Evolutionary conservation across 2,329 filamentous ascomycete genomes (phyloP), one percentile per base, ranked within the genome.

Genomic region (Metarhizium sp.): DNA sequence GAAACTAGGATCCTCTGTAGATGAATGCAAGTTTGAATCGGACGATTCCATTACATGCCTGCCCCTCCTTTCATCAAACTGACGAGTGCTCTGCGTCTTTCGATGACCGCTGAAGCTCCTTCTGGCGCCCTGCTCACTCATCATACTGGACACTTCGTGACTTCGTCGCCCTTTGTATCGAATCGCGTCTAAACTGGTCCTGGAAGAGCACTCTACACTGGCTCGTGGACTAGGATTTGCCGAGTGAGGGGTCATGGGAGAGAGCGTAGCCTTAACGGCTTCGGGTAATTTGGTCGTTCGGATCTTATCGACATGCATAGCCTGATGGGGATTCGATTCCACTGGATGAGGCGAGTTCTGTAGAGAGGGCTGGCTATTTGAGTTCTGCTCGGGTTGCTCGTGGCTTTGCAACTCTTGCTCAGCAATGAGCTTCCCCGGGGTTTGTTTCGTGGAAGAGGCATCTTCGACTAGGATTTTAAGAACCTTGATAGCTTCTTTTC

Each of bases 401-500:
- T 49, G 25, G 59, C 50, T 48, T 11, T 56, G 55, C 2, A 57
- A 55, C 4, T 59, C 55, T n/a, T 60, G 58, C 25, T 57, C 53
- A 2, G 58, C 59, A 13, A 61, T 54, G 2, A 58, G 53, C 43
- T 65, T 64, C 4, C 59, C 65, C 10, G 59, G 58, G 0, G 64
- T 62, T 36, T 62, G 62, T 30, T 50, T 76, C 69, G 51, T 75
- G 70, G 54, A 64, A 2, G 81, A 74, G 29, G 82, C 80, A 59
- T 86, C 83, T 51, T 88, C 85, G 10, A 91, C 80, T 53, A 95
- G 75, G 46, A 83, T 81, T 59, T 83, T 88, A 52, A 99, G 76
- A 2, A 94, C 80, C 51, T 86, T 83, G 59, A 95, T 82, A 14
- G 90, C 92, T 63, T 96, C 89, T 63, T 88, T 85, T 6, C 91